These are phyloP conservation scores for Fusarium sarcochroum DNA, from an alignment of 2,329 filamentous ascomycete genomes.

Conservation along the genomic window DNA sequence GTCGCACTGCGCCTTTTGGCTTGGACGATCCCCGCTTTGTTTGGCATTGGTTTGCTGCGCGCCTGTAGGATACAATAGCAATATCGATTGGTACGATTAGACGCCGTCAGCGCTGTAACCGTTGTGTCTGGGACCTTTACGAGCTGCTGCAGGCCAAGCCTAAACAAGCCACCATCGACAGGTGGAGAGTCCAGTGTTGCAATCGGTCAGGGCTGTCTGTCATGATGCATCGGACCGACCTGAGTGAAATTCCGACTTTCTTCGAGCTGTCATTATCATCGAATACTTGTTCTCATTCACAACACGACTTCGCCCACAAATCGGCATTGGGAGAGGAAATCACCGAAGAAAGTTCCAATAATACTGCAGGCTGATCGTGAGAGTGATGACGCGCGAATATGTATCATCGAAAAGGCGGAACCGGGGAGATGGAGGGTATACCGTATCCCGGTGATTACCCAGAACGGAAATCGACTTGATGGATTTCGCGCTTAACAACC, in stretches of 20 bases:
- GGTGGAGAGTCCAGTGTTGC: slow-evolving; percentile 30
- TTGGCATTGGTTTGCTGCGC: slow-evolving; percentile 38
- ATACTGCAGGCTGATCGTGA: slow-evolving; percentile 9
- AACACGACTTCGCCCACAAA: slow-evolving; percentile 8
- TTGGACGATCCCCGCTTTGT: slow-evolving; percentile 31
- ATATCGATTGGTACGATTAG: slow-evolving; percentile 52
- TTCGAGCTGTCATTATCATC: slow-evolving; percentile 19
- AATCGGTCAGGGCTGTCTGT: slow-evolving; percentile 32
- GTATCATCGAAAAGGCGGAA: not conserved
- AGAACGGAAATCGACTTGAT: slow-evolving; percentile 19
- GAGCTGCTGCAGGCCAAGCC: slow-evolving; percentile 36
- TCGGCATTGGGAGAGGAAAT: slow-evolving; percentile 7
- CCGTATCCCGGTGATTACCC: slow-evolving; percentile 30
- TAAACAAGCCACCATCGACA: slow-evolving; percentile 32
- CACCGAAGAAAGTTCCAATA: slow-evolving; percentile 2
- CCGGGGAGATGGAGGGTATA: slow-evolving; percentile 20
- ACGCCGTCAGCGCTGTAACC: slow-evolving; percentile 44
- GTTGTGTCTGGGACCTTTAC: slow-evolving; percentile 25
- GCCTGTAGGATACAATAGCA: slow-evolving; percentile 33
- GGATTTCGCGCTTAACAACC: slow-evolving; percentile 27
- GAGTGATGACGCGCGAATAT: slow-evolving; percentile 7
- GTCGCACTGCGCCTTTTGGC: slow-evolving; percentile 43
- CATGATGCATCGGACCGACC: slow-evolving; percentile 33
- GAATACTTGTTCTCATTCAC: slow-evolving; percentile 2
- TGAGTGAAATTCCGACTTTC: slow-evolving; percentile 27